Conservation (phyloP, 2,329 filamentous ascomycete genomes). For the Calonectria pauciramosa region DNA sequence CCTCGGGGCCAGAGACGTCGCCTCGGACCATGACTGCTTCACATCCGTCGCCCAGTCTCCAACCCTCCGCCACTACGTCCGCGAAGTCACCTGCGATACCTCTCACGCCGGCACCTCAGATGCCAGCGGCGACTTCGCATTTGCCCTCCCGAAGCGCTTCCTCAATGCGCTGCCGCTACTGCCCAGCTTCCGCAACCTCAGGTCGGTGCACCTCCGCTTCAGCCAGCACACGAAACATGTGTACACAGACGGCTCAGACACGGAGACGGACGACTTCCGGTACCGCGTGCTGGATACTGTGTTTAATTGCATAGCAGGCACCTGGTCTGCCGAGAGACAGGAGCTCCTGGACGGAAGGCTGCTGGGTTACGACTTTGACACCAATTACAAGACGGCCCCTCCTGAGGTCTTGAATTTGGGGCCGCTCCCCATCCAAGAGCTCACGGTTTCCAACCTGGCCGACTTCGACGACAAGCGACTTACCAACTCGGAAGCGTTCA, state of each 20-base stretch:
- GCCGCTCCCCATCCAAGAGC: conserved; percentile 2
- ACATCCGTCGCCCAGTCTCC: conserved; percentile 15
- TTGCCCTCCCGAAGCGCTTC: conserved; percentile 7
- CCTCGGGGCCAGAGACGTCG: conserved; percentile 11
- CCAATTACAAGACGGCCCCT: not conserved
- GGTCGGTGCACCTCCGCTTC: conserved; percentile 21
- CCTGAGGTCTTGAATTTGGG: not conserved
- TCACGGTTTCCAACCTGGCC: conserved; percentile 22
- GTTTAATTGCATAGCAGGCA: conserved; percentile 22
- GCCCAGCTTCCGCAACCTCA: conserved; percentile 15
- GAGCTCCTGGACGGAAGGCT: conserved; percentile 1
- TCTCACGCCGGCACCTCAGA: not conserved
- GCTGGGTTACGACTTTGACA: not conserved
- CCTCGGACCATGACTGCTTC: conserved; percentile 10
- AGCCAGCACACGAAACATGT: conserved; percentile 13
- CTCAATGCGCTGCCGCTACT: conserved; percentile 19
- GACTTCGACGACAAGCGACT: conserved; percentile 22
- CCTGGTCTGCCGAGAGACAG: conserved; percentile 10
- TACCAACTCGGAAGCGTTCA: conserved; percentile 14
- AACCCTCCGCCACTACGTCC: conserved; percentile 9
- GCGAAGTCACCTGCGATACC: conserved; percentile 30
- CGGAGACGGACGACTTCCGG: conserved; percentile 22
- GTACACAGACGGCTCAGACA: not conserved
- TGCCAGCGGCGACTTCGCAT: not conserved
- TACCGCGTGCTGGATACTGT: conserved; percentile 26